Evolutionary conservation across 306 rosid genomes (phyloP), one percentile per base, ranked within the genome.

Genomic region (Prunus dulcis): DNA sequence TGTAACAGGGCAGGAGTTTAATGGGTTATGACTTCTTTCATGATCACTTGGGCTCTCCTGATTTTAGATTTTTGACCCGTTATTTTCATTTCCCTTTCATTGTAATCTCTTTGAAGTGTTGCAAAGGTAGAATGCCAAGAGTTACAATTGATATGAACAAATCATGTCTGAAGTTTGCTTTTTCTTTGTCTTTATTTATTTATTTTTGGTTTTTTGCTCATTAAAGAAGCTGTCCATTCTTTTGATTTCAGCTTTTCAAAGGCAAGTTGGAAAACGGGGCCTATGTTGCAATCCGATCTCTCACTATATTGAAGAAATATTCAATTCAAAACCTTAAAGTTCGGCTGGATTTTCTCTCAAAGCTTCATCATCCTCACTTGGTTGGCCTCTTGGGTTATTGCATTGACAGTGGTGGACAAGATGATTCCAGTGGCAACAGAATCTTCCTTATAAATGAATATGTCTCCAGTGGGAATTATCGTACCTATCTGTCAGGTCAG

Each of bases 301-400:
- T 90, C 46, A 63, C 79, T 81, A 46, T 91, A 67, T 74, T 78
- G 50, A 93, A 91, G 87, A 91, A 90, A 80, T 84, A 80, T 72
- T 86, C 97, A 11, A 71, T 73, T 58, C 91, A 87, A 67, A 91
- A 85, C 81, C 92, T 91, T 49, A 88, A 82, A 81, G 96, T 75
- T 81, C 80, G 84, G 62, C 85, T 93, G 73, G 97, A 93, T 70
- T 82, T 86, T 41, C 94, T 93, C 76, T 84, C 98, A 34, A 93
- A 88, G 87, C 91, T 93, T 90, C 93, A 85, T 76, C 97, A 91
- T 82, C 98, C 97, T 27, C 89, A 91, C 84, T 82, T 93, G 87
- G 98, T 91, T 74, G 69, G 86, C 86, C 87, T 93, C 57, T 83
- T 93, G 81, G 98, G 98, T 71, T 87, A 93, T 69, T 88, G 97